Base-by-base conservation (phyloP, 2,329 filamentous ascomycete genomes). In the Fusarium kyushuense region DNA sequence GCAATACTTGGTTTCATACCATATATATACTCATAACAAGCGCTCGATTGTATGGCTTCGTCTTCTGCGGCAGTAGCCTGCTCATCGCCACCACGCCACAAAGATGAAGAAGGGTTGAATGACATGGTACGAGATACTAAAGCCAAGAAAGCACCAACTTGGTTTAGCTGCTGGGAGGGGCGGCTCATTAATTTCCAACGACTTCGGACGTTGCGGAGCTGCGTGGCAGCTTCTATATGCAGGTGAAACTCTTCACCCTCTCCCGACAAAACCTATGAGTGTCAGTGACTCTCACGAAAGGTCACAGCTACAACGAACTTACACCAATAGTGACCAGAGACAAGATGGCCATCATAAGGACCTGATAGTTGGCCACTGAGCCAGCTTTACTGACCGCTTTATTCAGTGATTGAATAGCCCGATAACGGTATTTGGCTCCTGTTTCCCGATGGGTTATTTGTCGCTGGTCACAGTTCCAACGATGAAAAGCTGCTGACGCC, bases 311-410 rank as follows among this genome's bases (percentile, higher is more conserved):
- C 3, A 23, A 6, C 19, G 16, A 23, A 19, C 52, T 30, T 5
- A 54, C 52, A 6, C 52, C 42, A 23, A 54, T 54, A 19, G 52
- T 46, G 29, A 54, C 17, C 23, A 54, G 41, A 13, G 52, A 54
- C 17, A 54, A 16, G 17, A 54, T 36, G 9, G 52, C 41, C 21
- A 54, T 45, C 23, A 54, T 54, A 1, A 54, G n/a, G 14, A 27
- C 14, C 23, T 54, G 52, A 6, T 54, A 54, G 12, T 46, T 54
- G 16, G 23, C 25, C 5, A n/a, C 25, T 3, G 48, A 7, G 16
- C 30, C 32, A 14, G 23, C 23, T 17, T 36, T 11, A 10, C 23
- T 36, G 7, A 54, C 19, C 10, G 52, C 42, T 23, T 25, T 19
- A 30, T 46, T 41, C 11, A 54, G 14, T 11, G 41, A 54, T n/a